Evolutionary conservation across 805 yeast genomes (phyloP), one percentile per base, ranked within the genome.

Genomic region (Blastobotrys parvus): DNA sequence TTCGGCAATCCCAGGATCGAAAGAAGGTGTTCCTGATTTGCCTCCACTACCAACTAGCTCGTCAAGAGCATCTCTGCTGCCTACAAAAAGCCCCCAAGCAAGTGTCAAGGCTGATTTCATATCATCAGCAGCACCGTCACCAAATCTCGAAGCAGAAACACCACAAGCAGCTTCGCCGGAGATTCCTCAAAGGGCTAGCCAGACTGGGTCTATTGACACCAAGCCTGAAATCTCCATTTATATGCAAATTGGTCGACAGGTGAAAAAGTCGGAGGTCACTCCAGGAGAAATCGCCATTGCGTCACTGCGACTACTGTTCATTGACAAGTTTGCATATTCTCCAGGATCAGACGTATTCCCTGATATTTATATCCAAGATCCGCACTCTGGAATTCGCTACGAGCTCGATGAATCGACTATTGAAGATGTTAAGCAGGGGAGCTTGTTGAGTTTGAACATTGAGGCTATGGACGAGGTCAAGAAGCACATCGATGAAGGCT

Each of bases 281-380:
- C 31, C 36, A 1, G 16, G 39, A 2, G 58, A 54, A 7, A 60
- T 75, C 2, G 63, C 80, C 0, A 55, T 72, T 38, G 47, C 55
- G 13, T 17, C 57, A 1, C 42, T 56, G 17, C 70, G 92, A 36
- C 68, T 87, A 1, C 64, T 84, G 19, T 90, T 90, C 56, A 84
- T 89, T 4, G 95, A 90, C 55, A 84, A 78, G 53, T 89, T 88
- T 64, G 86, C 90, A 2, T 87, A 82, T 58, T 74, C 90, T 0
- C 92, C 94, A 0, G 81, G 82, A 0, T 61, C 75, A 0, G 73
- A 77, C 10, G 62, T 75, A 1, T 86, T 87, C 51, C 97, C 97
- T 0, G 83, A 80, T 10, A 74, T 92, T 21, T 82, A 83, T 53
- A 69, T 88, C 4, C 78, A 72, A 47, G 94, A 85, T 46, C 71